Evolutionary conservation across 2,329 filamentous ascomycete species (phyloP).

Genomic region (Cladosporium sp.): DNA sequence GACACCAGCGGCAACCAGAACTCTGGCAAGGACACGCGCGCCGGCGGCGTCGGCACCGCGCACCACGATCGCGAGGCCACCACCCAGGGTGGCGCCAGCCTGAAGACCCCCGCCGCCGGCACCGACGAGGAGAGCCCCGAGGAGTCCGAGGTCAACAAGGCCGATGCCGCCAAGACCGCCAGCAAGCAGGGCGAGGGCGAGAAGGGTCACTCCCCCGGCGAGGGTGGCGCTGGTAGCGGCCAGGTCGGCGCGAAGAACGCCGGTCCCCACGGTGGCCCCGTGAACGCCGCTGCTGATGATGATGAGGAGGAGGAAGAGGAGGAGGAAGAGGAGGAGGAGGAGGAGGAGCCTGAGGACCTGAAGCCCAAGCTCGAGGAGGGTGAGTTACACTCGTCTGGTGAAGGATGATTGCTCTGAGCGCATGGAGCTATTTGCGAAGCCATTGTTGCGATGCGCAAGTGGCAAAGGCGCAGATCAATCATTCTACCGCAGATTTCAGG

Average conservation of each 20-base stretch:
- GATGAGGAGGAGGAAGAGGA: slow-evolving; percentile 54
- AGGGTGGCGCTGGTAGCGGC: slow-evolving; percentile 23
- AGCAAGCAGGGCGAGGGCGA: slow-evolving; percentile 14
- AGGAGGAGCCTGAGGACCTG: slow-evolving; percentile 72
- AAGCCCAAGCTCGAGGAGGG: slow-evolving; percentile 86
- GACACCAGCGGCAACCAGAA: slow-evolving; percentile 40
- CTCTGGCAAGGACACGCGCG: slow-evolving; percentile 28
- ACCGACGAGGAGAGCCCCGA: slow-evolving; percentile 38
- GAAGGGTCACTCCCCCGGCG: slow-evolving; percentile 24
- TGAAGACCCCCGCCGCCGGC: slow-evolving; percentile 34
- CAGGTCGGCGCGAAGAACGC: slow-evolving; percentile 21
- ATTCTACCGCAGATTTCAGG: no score
- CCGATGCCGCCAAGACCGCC: slow-evolving; percentile 31
- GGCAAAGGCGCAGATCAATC: no score
- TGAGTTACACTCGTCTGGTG: slow-evolving; percentile 43
- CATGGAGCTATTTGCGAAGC: background rate
- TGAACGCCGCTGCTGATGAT: slow-evolving; percentile 39
- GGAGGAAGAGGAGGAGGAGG: slow-evolving; percentile 71
- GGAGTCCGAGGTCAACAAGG: slow-evolving; percentile 39
- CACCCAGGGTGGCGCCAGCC: slow-evolving; percentile 34
- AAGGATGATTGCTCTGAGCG: background rate
- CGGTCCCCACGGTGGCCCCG: slow-evolving; percentile 23
- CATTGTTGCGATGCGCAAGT: no score
- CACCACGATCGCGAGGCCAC: slow-evolving; percentile 26
- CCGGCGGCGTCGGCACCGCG: slow-evolving; percentile 22